phyloP scores from a whole-genome alignment of 192 early-diverging fungal species.

The Coemansia sp. region DNA sequence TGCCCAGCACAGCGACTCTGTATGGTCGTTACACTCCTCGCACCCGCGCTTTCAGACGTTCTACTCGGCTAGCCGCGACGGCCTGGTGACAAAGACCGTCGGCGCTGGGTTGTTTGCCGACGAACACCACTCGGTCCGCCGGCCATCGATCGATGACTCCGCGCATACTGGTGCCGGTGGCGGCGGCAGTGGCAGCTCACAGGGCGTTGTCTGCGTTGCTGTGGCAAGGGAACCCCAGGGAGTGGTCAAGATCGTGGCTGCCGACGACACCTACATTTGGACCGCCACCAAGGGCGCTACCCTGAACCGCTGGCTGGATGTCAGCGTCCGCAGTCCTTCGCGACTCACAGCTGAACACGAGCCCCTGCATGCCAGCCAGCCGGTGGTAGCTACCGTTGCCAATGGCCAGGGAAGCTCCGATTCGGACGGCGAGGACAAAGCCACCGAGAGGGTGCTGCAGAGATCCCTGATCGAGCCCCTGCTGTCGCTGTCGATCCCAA shows the following conservation, averaged over 20 bases:
- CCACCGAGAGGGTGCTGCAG: background rate
- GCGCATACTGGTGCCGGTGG: background rate
- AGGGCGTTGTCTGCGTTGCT: constrained; percentile 66
- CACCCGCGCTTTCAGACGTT: constrained; percentile 88
- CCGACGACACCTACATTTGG: constrained; percentile 87
- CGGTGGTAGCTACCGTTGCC: background rate
- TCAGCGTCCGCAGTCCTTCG: constrained; percentile 18
- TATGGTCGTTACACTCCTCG: constrained; percentile 88
- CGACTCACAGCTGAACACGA: background rate
- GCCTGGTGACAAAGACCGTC: constrained; percentile 83
- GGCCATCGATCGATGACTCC: constrained; percentile 23
- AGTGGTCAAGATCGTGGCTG: constrained; percentile 82
- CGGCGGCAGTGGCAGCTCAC: background rate
- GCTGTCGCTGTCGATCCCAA: background rate
- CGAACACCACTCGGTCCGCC: constrained; percentile 8
- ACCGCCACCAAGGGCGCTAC: constrained; percentile 83
- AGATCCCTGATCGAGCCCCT: constrained; percentile 1
- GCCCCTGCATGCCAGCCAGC: background rate
- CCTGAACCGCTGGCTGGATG: constrained; percentile 79
- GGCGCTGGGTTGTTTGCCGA: constrained; percentile 54
- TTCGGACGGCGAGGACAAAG: constrained; percentile 4
- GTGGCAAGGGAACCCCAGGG: constrained; percentile 84
- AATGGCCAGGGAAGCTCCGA: background rate
- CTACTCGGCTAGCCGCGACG: constrained; percentile 91
- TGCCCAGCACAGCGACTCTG: constrained; percentile 82